Base-by-base conservation (phyloP, 225 moss, liverwort and hornwort species). In the Ulota crispa region DNA sequence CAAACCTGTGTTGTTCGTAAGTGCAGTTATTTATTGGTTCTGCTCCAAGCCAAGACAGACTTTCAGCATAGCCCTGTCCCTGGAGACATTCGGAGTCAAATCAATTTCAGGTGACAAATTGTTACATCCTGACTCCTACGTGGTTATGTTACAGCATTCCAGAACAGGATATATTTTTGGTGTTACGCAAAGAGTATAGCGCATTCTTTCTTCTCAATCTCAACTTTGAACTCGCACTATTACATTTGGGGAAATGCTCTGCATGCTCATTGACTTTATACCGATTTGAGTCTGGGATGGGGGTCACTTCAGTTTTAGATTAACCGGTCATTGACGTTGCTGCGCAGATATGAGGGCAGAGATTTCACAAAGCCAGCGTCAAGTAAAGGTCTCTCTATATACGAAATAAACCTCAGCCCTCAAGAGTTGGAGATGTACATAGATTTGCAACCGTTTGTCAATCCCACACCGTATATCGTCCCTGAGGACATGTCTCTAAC, bases 401-500 rank as follows among this genome's bases (percentile, higher is more conserved):
- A 88, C 26, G 94, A 96, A 64, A 89, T 96, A 57, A 83, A 90
- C 73, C 82, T 96, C 68, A 89, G 89, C 78, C 82, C 88, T 76
- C 94, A 88, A 80, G 96, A 96, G 85, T 87, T 93, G 93, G 92
- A 92, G 72, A 96, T 96, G 96, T 94, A 91, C 78, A 76, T 96
- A 69, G 94, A 96, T 80, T 82, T 96, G 89, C 92, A 92, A 83
- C 96, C 96, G 34, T 96, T 94, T 85, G 96, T 96, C 66, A 96
- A 96, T 75, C 94, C 96, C 9, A 93, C 94, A 43, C 96, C 96
- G 24, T 96, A 96, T 73, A 86, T 96, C 28, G 96, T 96, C 56
- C 92, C 96, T 31, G 96, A 96, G 72, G 96, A 96, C 73, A 96
- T 93, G 96, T 96, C 96, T 41, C 92, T 96, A 18, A 92, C 96